phyloP scores from a whole-genome alignment of 495 filamentous ascomycete species.

The Lepidopterella palustris region DNA sequence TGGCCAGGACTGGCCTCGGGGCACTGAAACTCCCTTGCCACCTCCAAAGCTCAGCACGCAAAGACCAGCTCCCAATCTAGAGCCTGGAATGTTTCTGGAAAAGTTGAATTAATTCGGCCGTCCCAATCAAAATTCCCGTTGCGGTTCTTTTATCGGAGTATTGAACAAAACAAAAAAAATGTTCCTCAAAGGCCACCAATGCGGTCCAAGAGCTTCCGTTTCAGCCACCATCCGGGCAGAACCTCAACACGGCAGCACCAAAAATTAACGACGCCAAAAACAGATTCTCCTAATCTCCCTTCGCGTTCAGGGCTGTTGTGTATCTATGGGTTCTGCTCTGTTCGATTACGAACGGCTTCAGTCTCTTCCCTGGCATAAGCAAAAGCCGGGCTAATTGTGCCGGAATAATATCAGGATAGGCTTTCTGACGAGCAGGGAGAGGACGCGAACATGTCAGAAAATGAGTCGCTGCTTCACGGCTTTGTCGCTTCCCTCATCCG shows the following conservation, averaged over 20 bases:
- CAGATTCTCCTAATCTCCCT: not conserved
- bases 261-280: not conserved
- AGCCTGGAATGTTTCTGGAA: not conserved
- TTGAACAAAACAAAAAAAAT: not conserved
- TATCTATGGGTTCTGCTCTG: too few species aligned
- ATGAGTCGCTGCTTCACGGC: not conserved
- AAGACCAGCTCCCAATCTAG: not conserved
- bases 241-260: not conserved
- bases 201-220: slow-evolving; percentile 1
- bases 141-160: not conserved
- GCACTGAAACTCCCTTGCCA: not conserved
- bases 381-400: too few species aligned
- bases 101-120: slow-evolving; percentile 2
- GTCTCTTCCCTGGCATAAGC: too few species aligned
- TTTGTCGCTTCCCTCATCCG: not conserved
- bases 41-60: not conserved
- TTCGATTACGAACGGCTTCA: too few species aligned
- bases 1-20: not conserved
- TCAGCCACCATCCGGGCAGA: slow-evolving; percentile 9
- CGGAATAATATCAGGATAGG: not conserved
- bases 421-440: not conserved
- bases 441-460: not conserved
- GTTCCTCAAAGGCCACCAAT: not conserved
- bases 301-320: not conserved
- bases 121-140: slow-evolving; percentile 19